Evolutionary conservation across 257 asterid genomes (phyloP).

Genomic region (Penstemon davidsonii): DNA sequence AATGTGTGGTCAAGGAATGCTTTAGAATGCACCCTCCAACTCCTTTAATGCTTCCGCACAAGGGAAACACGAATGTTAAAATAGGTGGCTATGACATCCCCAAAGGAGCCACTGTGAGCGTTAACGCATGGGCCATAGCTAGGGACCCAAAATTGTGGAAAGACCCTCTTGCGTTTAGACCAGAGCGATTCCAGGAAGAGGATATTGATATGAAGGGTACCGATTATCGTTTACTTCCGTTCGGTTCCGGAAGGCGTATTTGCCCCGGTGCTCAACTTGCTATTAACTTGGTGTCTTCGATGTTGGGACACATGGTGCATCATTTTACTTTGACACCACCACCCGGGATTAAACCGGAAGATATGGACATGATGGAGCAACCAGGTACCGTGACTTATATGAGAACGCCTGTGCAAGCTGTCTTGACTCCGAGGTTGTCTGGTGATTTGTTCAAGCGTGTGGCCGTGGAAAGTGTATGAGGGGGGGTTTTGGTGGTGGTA

Average conservation of each 20-base stretch:
- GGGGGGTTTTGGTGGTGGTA: conserved; percentile 10
- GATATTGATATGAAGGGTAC: conserved; percentile 87
- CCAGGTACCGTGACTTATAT: conserved; percentile 84
- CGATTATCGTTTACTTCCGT: conserved; percentile 69
- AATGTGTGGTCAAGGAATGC: conserved; percentile 65
- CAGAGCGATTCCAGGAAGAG: conserved; percentile 74
- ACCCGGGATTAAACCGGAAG: conserved; percentile 51
- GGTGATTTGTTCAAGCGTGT: conserved; percentile 58
- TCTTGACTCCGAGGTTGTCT: conserved; percentile 64
- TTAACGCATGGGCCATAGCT: conserved; percentile 79
- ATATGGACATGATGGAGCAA: conserved; percentile 77
- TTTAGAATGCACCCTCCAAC: conserved; percentile 80
- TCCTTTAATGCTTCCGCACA: conserved; percentile 80
- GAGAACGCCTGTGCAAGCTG: conserved; percentile 61
- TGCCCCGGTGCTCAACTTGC: conserved; percentile 88
- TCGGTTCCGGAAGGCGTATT: conserved; percentile 78
- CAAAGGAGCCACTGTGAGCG: conserved; percentile 69
- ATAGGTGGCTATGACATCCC: conserved; percentile 79
- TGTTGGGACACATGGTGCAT: conserved; percentile 77
- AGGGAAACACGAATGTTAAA: conserved; percentile 59
- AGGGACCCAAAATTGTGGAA: conserved; percentile 77
- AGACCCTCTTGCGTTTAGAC: conserved; percentile 67
- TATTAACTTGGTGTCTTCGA: conserved; percentile 55
- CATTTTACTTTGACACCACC: conserved; percentile 62
- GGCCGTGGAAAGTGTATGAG: conserved; percentile 48